Base-by-base conservation (phyloP, 371 early-diverging fungal genomes). In the Haplosporangium sp. region DNA sequence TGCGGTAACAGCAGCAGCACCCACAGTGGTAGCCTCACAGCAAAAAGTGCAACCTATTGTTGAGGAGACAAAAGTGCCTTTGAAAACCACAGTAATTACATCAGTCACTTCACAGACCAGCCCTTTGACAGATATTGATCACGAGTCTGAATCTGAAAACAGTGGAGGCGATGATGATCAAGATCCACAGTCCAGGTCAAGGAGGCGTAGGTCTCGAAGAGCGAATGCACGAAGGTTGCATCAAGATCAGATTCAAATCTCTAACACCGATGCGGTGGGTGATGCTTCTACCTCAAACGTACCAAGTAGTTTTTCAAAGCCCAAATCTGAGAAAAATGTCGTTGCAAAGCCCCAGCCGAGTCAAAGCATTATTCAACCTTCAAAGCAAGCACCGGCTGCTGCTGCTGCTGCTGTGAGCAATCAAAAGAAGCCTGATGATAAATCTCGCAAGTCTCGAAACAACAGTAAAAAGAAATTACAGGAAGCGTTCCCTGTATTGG, bases 401-500 rank as follows among this genome's bases (percentile, higher is more conserved):
- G 15, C 50, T 2, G 7, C 59, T 37, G 20, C 11, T 19, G 34
- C 27, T 27, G 27, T 27, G 27, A 27, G 27, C 27, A 27, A 27
- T 27, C 27, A 27, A 27, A 27, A 27, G 27, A 1, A 40, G 53
- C 15, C 65, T 38, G 1, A 47, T 15, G 34, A 52, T 39, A 39
- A 45, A 57, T 10, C 42, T 39, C 11, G 44, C 27, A 1, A 38
- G 40, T n/a, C 8, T n/a, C 5, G 38, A 6, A 53, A 7, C 4
- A 20, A 50, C 17, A 55, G 52, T 20, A 20, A 56, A 52, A 11
- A 48, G 55, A 39, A 62, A 19, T n/a, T 44, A 10, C 61, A 53
- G 38, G 55, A 65, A 27, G 45, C 61, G 2, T 65, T 45, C 47
- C 64, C 71, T n/a, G 65, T 71, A 11, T 11, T 71, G 35, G 61